Conservation (phyloP, 1,139 yeast species). For the Kodamaea plutei region DNA sequence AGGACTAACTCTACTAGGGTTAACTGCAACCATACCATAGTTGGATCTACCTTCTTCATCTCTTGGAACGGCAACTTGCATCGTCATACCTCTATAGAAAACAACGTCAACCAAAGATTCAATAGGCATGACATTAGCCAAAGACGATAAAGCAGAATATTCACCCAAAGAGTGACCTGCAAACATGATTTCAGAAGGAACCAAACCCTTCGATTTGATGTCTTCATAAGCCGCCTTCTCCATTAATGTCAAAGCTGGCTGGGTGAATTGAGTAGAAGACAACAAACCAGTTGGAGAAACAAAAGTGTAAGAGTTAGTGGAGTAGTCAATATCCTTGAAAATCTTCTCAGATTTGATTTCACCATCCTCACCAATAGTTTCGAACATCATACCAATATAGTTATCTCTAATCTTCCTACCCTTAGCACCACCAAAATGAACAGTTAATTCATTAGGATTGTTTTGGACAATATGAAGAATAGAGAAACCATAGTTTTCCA, state of each 20-base stretch:
- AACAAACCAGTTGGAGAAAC: slow-evolving; percentile 91
- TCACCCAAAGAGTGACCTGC: slow-evolving; percentile 99
- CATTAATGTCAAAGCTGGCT: slow-evolving; percentile 98
- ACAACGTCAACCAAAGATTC: slow-evolving; percentile 97
- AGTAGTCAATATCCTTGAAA: slow-evolving; percentile 83
- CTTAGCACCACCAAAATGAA: slow-evolving; percentile 96
- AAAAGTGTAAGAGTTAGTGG: slow-evolving; percentile 82
- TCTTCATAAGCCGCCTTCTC: slow-evolving; percentile 99
- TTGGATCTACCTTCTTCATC: slow-evolving; percentile 93
- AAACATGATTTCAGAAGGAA: slow-evolving; percentile 88
- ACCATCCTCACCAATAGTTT: slow-evolving; percentile 85
- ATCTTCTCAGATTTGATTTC: slow-evolving; percentile 86
- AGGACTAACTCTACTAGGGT: slow-evolving; percentile 87
- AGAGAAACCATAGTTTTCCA: slow-evolving; percentile 93
- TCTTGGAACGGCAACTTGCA: slow-evolving; percentile 99
- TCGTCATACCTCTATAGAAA: slow-evolving; percentile 99
- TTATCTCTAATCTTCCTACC: slow-evolving; percentile 94
- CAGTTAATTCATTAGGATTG: slow-evolving; percentile 92
- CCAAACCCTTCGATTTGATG: slow-evolving; percentile 91
- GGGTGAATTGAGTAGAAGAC: slow-evolving; percentile 98
- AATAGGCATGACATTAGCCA: slow-evolving; percentile 98
- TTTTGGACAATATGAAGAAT: slow-evolving; percentile 91
- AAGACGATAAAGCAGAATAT: slow-evolving; percentile 93
- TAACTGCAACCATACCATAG: slow-evolving; percentile 98
- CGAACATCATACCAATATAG: slow-evolving; percentile 96